Evolutionary conservation across 208 protist species (phyloP).

Genomic region (Acanthamoeba comandoni): DNA sequence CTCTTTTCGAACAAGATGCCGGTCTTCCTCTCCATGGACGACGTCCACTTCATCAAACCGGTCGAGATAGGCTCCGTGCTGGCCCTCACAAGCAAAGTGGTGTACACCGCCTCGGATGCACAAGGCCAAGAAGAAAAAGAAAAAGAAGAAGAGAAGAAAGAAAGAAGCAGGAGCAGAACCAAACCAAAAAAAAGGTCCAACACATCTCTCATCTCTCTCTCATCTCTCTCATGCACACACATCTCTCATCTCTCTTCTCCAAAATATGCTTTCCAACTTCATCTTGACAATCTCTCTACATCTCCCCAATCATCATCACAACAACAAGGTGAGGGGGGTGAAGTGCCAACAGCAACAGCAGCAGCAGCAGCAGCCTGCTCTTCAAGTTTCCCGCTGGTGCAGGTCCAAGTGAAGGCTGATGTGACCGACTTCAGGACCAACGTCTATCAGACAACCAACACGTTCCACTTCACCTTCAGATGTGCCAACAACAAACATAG

Average conservation of each 20-base stretch:
- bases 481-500: constrained; percentile 1
- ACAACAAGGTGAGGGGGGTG: not conserved
- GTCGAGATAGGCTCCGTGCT: constrained; percentile 67
- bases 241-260: too few species aligned
- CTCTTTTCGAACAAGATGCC: constrained; percentile 51
- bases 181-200: too few species aligned
- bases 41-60: constrained; percentile 48
- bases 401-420: constrained; percentile 58
- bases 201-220: too few species aligned
- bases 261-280: too few species aligned
- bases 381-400: constrained; percentile 55
- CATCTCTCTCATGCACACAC: too few species aligned
- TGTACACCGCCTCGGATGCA: constrained; percentile 23
- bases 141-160: not conserved
- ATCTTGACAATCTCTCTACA: too few species aligned
- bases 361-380: too few species aligned
- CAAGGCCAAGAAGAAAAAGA: constrained; percentile 25
- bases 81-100: constrained; percentile 19
- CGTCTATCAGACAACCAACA: constrained; percentile 27
- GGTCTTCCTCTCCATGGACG: constrained; percentile 65
- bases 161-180: not conserved
- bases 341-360: too few species aligned
- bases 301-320: not conserved
- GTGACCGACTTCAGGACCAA: constrained; percentile 14
- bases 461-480: constrained; percentile 70